Evolutionary conservation across 176 grass and related monocot species (phyloP), one percentile per base, ranked within the genome.

Genomic region (Carex scoparia): DNA sequence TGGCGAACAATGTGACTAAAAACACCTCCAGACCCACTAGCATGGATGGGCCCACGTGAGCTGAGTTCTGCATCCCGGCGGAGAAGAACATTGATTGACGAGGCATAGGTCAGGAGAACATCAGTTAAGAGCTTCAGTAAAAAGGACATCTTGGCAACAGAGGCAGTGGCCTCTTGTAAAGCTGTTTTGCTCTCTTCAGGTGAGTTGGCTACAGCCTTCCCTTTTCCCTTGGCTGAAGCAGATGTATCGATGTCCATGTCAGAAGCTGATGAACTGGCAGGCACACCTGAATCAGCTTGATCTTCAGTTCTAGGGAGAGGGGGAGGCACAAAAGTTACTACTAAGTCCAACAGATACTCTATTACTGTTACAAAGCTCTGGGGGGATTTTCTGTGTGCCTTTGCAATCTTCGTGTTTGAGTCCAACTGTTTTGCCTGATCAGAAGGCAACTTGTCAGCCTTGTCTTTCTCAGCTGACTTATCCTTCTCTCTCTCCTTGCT

Each of bases 241-340:
- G 46, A 78, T 62, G 63, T 68, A 80, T 98, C 96, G 84, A 98
- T 94, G 79, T 98, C 96, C 93, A 98, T 98, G 71, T 98, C 96
- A 77, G 87, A 79, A 66, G 84, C 61, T 69, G 88, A 92, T 1
- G 87, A 58, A 51, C n/a, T 79, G 85, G 72, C 61, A 68, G 84
- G 40, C 4, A 77, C 16, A 83, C 73, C 74, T 57, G 74, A 79
- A 85, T 92, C 93, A 89, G 85, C 49, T 16, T 86, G 79, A 79
- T 90, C 87, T 73, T 98, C 96, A 15, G 69, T 63, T 87, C 66
- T 88, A 2, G 83, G 79, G 57, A 86, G 88, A 59, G 90, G 86
- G 84, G 87, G 91, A 58, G 90, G 89, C 84, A 94, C 67, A 86
- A 91, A 99, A 64, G 88, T 89, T 19, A 88, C 67, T 81, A 95